Base-by-base conservation (phyloP, 116 monocot genomes). In the Dioscorea cayenensis region DNA sequence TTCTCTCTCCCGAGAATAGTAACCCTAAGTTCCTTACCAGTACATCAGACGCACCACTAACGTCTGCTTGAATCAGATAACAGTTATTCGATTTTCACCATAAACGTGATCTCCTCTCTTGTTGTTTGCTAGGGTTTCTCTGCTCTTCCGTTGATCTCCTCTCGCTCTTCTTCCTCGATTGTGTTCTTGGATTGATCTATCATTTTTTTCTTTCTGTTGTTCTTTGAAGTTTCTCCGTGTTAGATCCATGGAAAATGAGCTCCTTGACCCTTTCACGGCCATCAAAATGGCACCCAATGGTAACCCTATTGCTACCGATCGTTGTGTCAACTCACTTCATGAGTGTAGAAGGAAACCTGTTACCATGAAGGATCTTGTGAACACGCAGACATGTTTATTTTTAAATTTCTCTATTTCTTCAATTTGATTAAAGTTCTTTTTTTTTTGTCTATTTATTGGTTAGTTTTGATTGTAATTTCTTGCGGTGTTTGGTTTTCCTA, bases 321-420 rank as follows among this genome's bases (percentile, higher is more conserved):
- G 88, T 6, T 88, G 88, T 62, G 68, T 88, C 36, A 82, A 88
- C 60, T 81, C 84, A 19, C 68, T 88, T 28, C 67, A 36, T 17
- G 60, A 55, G 14, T 71, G 84, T 27, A 66, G 71, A 67, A 66
- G 66, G 74, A 71, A 84, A 23, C 84, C 73, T 13, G 84, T 88
- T 43, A 88, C 79, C 65, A 84, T 79, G 73, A 78, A 81, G 16
- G 64, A 51, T 37, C 84, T 88, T 28, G 84, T 88, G 7, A 70
- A 72, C 52, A 88, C 88, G 19, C 88, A 88, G n/a, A 84, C 84
- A 84, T 12, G 6, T 68, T 49, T n/a, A 3, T 37, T 37, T 37
- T 37, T 37, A n/a, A n/a, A 37, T 37, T 37, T 37, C 37, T 7
- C 7, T 7, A 4, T 37, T 7, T 4, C 7, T 37, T 19, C 16